Percentiles rank a stretch among this genome's conserved stretches.
Conservation (phyloP, 1,284 basidiomycete species). For the Ceratobasidium sp. region DNA sequence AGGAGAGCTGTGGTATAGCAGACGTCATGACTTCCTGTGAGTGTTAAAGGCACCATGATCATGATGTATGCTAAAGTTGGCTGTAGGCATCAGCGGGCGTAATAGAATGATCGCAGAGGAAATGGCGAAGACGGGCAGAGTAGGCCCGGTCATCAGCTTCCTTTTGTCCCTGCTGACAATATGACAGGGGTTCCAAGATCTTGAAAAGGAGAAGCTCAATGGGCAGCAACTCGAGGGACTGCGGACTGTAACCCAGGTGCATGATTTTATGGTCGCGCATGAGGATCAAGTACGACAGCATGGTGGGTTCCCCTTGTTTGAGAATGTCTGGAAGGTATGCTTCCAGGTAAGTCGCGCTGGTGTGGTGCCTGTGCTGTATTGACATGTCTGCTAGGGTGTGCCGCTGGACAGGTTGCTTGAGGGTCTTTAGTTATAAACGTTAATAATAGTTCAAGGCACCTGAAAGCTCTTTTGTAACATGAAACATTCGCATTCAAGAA, state of each 20-base stretch:
- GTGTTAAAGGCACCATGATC: background rate
- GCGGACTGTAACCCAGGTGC: conserved; percentile 61
- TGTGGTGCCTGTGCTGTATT: too few species aligned
- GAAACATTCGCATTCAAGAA: too few species aligned
- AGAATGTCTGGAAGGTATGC: conserved; percentile 61
- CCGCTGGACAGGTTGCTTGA: conserved; percentile 18
- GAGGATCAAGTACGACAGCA: conserved; percentile 51
- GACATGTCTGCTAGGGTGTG: conserved; percentile 3
- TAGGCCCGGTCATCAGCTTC: conserved; percentile 47
- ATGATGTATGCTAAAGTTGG: background rate
- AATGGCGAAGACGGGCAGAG: conserved; percentile 61
- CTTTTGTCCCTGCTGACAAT: conserved; percentile 14
- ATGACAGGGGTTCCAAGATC: conserved; percentile 59
- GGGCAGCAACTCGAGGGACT: conserved; percentile 68
- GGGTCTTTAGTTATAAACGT: conserved; percentile 4
- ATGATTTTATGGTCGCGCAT: conserved; percentile 62
- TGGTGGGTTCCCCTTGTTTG: conserved; percentile 62
- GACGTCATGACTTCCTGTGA: conserved; percentile 63
- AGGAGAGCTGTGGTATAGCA: conserved; percentile 66
- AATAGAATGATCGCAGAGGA: conserved; percentile 64
- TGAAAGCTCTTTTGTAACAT: background rate
- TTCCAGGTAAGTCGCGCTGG: conserved; percentile 53
- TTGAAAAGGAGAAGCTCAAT: conserved; percentile 65
- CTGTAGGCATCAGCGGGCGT: conserved; percentile 61
- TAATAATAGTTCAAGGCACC: background rate